Percentiles rank a stretch among this genome's conserved stretches.
These are phyloP conservation scores for Lachancea fermentati DNA, from an alignment of 805 yeast genomes.

Conservation along the genomic window DNA sequence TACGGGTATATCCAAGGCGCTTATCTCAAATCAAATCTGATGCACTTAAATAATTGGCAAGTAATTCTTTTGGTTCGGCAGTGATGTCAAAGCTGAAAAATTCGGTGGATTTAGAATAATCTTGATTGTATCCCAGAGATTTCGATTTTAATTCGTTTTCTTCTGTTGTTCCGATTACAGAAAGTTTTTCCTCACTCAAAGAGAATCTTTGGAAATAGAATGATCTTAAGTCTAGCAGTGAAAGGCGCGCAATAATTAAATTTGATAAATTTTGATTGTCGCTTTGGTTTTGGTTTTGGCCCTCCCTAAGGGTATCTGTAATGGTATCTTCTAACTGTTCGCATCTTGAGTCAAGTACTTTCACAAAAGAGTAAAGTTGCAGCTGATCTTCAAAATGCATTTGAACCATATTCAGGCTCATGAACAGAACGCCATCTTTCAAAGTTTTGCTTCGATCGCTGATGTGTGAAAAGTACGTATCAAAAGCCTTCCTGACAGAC, in stretches of 20 bases:
- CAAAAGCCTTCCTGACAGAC: conserved; percentile 7
- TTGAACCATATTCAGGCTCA: conserved; percentile 19
- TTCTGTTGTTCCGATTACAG: conserved; percentile 9
- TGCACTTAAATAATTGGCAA: neutral
- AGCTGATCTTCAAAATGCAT: conserved; percentile 17
- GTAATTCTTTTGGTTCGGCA: neutral
- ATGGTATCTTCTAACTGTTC: conserved; percentile 25
- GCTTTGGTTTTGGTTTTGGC: conserved; percentile 5
- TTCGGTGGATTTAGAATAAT: conserved; percentile 7
- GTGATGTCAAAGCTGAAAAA: neutral
- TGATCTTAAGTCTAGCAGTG: conserved; percentile 5
- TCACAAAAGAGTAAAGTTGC: conserved; percentile 19
- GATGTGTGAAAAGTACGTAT: conserved; percentile 8
- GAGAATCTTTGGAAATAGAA: conserved; percentile 7
- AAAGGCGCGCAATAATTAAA: conserved; percentile 5
- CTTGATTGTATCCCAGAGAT: conserved; percentile 14
- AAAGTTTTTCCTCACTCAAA: conserved; percentile 7
- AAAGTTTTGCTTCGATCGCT: conserved; percentile 7
- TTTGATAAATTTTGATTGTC: neutral
- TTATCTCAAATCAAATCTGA: neutral
- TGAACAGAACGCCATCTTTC: conserved; percentile 15
- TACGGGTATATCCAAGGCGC: no score
- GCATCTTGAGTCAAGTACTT: conserved; percentile 15
- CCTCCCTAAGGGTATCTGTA: no score
- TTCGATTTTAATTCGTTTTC: conserved; percentile 7